These are phyloP conservation scores for Mycena vitilis DNA, from an alignment of 768 basidiomycete species.

Conservation along the genomic window DNA sequence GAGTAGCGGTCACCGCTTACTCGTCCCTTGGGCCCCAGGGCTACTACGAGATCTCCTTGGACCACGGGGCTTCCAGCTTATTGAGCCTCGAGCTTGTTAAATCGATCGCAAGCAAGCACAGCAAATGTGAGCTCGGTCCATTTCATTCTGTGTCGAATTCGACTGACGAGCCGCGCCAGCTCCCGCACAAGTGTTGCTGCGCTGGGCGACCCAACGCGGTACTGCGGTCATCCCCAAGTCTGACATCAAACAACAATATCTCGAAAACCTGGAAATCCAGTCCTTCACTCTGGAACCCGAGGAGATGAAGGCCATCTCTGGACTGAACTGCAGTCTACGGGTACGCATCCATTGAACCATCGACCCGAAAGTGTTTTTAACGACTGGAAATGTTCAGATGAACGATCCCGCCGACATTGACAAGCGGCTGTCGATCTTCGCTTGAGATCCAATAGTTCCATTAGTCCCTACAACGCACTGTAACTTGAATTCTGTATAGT, in stretches of 20 bases:
- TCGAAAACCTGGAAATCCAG: slow-evolving; percentile 63
- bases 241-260: slow-evolving; percentile 57
- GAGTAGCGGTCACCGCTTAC: slow-evolving; percentile 77
- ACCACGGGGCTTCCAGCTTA: slow-evolving; percentile 62
- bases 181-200: slow-evolving; percentile 77
- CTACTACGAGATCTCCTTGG: slow-evolving; percentile 76
- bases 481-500: too few species aligned
- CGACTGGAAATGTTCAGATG: slow-evolving; percentile 52
- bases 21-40: slow-evolving; percentile 61
- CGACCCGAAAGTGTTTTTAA: slow-evolving; percentile 17
- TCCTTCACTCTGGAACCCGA: slow-evolving; percentile 60
- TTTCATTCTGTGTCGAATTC: not conserved
- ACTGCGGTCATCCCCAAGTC: slow-evolving; percentile 82
- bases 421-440: slow-evolving; percentile 74
- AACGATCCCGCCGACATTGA: slow-evolving; percentile 82
- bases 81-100: slow-evolving; percentile 60
- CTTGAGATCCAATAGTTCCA: too few species aligned
- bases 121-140: slow-evolving; percentile 57
- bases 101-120: slow-evolving; percentile 59
- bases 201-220: slow-evolving; percentile 83
- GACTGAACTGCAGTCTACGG: slow-evolving; percentile 67
- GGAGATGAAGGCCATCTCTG: slow-evolving; percentile 59
- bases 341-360: slow-evolving; percentile 51
- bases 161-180: slow-evolving; percentile 46
- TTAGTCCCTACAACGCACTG: too few species aligned